Base-by-base conservation (phyloP, 768 basidiomycete genomes). In the Lactifluus volemus region DNA sequence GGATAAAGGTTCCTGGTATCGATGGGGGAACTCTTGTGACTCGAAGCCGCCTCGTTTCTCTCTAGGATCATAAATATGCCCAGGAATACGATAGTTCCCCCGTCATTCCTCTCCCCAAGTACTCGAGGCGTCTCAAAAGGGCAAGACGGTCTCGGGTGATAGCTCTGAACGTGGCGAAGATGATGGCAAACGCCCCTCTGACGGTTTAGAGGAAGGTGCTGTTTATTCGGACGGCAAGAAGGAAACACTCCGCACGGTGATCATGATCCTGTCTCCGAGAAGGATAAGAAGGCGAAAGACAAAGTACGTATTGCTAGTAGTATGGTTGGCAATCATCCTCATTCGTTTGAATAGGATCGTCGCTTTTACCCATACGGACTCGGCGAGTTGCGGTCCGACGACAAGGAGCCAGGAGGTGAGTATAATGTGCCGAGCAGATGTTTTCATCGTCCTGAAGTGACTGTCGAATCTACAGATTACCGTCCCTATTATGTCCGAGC, bases 321-420 rank as follows among this genome's bases (percentile, higher is more conserved):
- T 52, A 17, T 44, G 7, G 29, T 7, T 36, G 7, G 7, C 38
- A 19, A 25, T 44, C 17, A 14, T 32, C 17, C 56, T 52, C 10
- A 62, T 21, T 17, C 39, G 21, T n/a, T 45, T 14, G 39, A 44
- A 39, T 12, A 49, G n/a, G 52, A 68, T 65, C 66, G 67, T 30
- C 53, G 45, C 15, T 70, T 62, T 64, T 53, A 67, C 50, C 49
- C 65, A 3, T 19, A 59, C 17, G n/a, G 66, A 57, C 30, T 66
- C 53, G 60, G 60, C 45, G 41, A 54, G 30, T n/a, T 67, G 7
- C 67, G 66, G 64, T 55, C 70, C 11, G 62, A 65, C 12, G 57
- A 61, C 50, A 49, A 58, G 41, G 54, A 45, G 19, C 19, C 19
- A 17, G 42, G 44, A n/a, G 54, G 53, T 51, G 29, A 59, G 52